Evolutionary conservation across 2,329 filamentous ascomycete species (phyloP).

Genomic region (Cladophialophora immunda): DNA sequence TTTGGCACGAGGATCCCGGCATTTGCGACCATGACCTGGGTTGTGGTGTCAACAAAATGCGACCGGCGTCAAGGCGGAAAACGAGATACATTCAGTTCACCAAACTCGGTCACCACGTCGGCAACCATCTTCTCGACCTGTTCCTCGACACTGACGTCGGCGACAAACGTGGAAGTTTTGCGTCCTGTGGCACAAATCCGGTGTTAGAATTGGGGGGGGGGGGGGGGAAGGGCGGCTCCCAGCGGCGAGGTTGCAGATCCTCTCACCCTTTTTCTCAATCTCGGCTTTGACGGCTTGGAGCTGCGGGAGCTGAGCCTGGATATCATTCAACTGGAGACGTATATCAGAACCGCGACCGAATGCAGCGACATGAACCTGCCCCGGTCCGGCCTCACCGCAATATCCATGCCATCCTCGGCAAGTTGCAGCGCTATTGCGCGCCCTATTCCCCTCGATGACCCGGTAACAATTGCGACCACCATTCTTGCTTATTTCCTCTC

Average conservation of each 20-base stretch:
- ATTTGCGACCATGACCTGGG: constrained; percentile 25
- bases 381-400: constrained; percentile 19
- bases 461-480: constrained; percentile 56
- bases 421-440: constrained; percentile 57
- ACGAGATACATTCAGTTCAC: constrained; percentile 14
- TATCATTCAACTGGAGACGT: constrained; percentile 13
- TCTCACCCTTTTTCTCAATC: constrained; percentile 17
- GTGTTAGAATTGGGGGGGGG: background rate
- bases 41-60: background rate
- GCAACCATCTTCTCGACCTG: constrained; percentile 16
- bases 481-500: background rate
- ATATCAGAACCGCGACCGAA: background rate
- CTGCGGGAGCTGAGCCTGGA: constrained; percentile 5
- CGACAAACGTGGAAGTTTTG: background rate
- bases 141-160: constrained; percentile 18
- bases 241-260: background rate
- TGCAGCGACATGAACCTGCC: no score
- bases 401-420: constrained; percentile 44
- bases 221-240: no score
- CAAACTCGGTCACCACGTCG: constrained; percentile 11
- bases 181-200: constrained; percentile 2
- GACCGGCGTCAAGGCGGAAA: background rate
- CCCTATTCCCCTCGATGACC: constrained; percentile 60
- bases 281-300: constrained; percentile 12
- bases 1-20: constrained; percentile 20